Base-by-base conservation (phyloP, 139 green algal species). In the Ostreobium quekettii region DNA sequence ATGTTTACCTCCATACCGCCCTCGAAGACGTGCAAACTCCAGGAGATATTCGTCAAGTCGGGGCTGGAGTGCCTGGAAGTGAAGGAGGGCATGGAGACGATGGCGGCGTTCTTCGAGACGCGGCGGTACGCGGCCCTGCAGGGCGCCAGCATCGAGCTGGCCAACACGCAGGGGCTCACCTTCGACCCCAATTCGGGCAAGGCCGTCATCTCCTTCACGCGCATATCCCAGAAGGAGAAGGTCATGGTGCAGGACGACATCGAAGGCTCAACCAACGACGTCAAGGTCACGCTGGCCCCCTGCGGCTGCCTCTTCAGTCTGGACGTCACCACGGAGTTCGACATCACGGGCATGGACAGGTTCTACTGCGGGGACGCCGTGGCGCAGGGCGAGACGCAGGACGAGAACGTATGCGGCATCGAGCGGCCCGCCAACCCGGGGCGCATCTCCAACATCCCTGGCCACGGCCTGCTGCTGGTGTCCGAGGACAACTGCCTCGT, bases 21-120 rank as follows among this genome's bases (percentile, higher is more conserved):
- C 11, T 11, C 42, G 15, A 53, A 53, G 42, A 68, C 22, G 30
- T 68, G 61, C 42, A 53, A 38, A 53, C 26, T 68, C 30, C 49
- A 33, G 22, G 24, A 68, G 36, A 68, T 68, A 35, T 57, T 57
- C 26, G 61, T 68, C 11, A 68, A 68, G 31, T 68, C 61, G 24
- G 58, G 47, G 26, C 11, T 73, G 30, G 31, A 39, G 42, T 71
- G 64, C 46, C 46, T 67, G 33, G 5, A 19, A n/a, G 47, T 62
- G 59, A 57, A 80, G 75, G 39, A 56, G 33, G 78, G 78, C 33
- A 76, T 78, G 64, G 68, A 78, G 32, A 79, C 37, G 3, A 58
- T 31, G 7, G 80, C 80, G 5, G 78, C 78, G 1, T 85, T 85
- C 67, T 70, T 84, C 28, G 81, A 87, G 70, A 80, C 74, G 36